phyloP scores from a whole-genome alignment of 2,329 filamentous ascomycete genomes.

The Diaporthe citriasiana region DNA sequence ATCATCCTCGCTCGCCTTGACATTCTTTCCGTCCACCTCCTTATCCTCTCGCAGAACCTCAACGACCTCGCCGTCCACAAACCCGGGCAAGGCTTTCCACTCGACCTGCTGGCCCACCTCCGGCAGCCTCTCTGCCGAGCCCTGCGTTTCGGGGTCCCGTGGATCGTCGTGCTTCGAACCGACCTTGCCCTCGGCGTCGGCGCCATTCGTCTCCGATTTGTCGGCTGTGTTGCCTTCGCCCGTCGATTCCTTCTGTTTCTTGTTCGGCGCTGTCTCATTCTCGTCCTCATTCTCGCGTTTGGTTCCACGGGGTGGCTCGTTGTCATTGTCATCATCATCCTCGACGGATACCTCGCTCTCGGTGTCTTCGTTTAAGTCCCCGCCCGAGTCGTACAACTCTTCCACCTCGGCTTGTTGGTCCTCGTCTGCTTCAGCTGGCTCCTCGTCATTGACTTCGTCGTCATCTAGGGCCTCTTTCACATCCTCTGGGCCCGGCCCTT shows the following conservation, averaged over 20 bases:
- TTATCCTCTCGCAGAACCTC: slow-evolving; percentile 37
- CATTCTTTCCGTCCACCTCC: slow-evolving; percentile 40
- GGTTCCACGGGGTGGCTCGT: not conserved
- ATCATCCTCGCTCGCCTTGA: slow-evolving; percentile 41
- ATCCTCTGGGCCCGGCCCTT: not conserved
- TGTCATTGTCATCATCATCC: slow-evolving; percentile 1
- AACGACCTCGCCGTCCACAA: slow-evolving; percentile 43
- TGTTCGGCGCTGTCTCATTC: not conserved
- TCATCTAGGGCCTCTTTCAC: slow-evolving; percentile 9
- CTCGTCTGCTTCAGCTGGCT: not conserved
- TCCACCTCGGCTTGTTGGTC: slow-evolving; percentile 12
- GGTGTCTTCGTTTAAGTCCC: not conserved
- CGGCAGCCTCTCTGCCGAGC: slow-evolving; percentile 39
- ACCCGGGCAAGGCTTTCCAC: slow-evolving; percentile 42
- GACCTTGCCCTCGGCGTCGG: slow-evolving; percentile 34
- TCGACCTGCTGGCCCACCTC: slow-evolving; percentile 39
- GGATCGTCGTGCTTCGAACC: slow-evolving; percentile 43
- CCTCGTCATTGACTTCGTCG: not conserved
- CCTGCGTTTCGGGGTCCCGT: slow-evolving; percentile 34
- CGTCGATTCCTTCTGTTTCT: slow-evolving; percentile 1
- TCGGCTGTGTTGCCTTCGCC: not conserved
- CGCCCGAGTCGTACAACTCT: not conserved
- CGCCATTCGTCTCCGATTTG: not conserved
- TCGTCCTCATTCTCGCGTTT: slow-evolving; percentile 23
- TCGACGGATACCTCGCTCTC: slow-evolving; percentile 15